Percentiles rank a stretch among this genome's conserved stretches.
Conservation (phyloP, 805 yeast species). For the Kuraishia cidri region DNA sequence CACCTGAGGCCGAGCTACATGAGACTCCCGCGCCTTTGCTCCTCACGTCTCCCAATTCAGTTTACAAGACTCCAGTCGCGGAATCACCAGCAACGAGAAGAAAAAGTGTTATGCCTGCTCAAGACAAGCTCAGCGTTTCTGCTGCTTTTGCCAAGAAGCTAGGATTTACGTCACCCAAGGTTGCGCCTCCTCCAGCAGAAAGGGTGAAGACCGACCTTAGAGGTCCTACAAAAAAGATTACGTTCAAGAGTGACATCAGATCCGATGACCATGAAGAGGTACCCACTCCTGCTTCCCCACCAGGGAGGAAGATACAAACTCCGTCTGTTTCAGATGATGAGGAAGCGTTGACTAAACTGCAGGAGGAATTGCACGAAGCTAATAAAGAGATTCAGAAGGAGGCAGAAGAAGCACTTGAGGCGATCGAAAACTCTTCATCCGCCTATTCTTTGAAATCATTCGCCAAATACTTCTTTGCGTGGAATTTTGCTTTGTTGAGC, state of each 20-base stretch:
- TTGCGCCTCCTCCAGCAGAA: slow-evolving; percentile 9
- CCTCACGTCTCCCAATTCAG: no score
- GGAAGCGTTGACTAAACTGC: slow-evolving; percentile 2
- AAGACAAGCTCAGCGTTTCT: slow-evolving; percentile 6
- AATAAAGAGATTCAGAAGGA: slow-evolving; percentile 5
- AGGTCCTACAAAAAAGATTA: slow-evolving; percentile 15
- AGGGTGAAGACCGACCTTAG: background rate
- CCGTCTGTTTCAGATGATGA: slow-evolving; percentile 1
- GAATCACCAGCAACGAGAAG: background rate
- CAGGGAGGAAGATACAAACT: no score
- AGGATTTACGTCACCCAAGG: slow-evolving; percentile 14
- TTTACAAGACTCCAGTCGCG: background rate
- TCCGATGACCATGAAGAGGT: slow-evolving; percentile 4
- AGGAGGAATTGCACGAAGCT: slow-evolving; percentile 8
- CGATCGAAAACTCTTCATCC: slow-evolving; percentile 2
- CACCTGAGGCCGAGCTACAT: no score
- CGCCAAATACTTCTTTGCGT: background rate
- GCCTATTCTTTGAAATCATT: slow-evolving; percentile 4
- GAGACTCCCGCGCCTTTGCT: no score
- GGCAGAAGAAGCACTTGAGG: slow-evolving; percentile 1
- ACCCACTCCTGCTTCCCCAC: no score
- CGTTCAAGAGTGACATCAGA: slow-evolving; percentile 8
- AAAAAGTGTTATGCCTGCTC: slow-evolving; percentile 1
- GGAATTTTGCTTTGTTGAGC: background rate
- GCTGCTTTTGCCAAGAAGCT: slow-evolving; percentile 24